Percentiles rank a stretch among this genome's conserved stretches.
Evolutionary conservation across 192 early-diverging fungal species (phyloP).

Genomic region (Linnemannia schmuckeri): DNA sequence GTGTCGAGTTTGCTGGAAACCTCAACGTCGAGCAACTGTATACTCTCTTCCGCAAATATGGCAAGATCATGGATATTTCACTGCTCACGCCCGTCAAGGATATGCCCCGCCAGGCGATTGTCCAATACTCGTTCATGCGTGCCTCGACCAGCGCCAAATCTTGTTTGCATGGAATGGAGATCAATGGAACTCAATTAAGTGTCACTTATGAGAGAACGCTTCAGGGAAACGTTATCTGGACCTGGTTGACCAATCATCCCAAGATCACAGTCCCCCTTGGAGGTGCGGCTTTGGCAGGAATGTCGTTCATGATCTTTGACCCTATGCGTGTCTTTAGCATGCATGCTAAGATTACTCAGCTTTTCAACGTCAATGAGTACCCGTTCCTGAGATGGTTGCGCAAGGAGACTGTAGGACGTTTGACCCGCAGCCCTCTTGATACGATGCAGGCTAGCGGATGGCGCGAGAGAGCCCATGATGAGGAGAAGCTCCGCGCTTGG

Average conservation of each 20-base stretch:
- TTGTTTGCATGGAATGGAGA: constrained; percentile 85
- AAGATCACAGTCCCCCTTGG: constrained; percentile 37
- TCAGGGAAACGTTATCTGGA: constrained; percentile 44
- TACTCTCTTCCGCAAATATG: constrained; percentile 81
- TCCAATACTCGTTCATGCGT: constrained; percentile 82
- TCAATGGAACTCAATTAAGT: constrained; percentile 75
- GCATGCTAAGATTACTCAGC: constrained; percentile 85
- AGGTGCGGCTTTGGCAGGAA: constrained; percentile 70
- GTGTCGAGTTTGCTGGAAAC: constrained; percentile 40
- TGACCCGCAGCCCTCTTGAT: constrained; percentile 31
- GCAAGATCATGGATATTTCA: constrained; percentile 85
- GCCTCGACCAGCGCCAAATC: constrained; percentile 90
- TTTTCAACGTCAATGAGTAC: constrained; percentile 81
- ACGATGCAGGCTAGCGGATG: constrained; percentile 57
- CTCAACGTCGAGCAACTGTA: constrained; percentile 64
- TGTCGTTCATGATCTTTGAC: constrained; percentile 91
- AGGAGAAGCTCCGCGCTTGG: constrained; percentile 67
- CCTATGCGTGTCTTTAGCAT: constrained; percentile 93
- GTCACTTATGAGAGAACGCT: constrained; percentile 74
- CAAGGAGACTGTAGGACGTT: constrained; percentile 64
- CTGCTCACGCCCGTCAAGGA: constrained; percentile 72
- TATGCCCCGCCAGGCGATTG: constrained; percentile 79
- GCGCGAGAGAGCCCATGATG: constrained; percentile 70
- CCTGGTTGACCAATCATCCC: constrained; percentile 41
- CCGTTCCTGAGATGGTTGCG: constrained; percentile 68